Conservation (phyloP, 345 rosid genomes). For the Eucalyptus albens region DNA sequence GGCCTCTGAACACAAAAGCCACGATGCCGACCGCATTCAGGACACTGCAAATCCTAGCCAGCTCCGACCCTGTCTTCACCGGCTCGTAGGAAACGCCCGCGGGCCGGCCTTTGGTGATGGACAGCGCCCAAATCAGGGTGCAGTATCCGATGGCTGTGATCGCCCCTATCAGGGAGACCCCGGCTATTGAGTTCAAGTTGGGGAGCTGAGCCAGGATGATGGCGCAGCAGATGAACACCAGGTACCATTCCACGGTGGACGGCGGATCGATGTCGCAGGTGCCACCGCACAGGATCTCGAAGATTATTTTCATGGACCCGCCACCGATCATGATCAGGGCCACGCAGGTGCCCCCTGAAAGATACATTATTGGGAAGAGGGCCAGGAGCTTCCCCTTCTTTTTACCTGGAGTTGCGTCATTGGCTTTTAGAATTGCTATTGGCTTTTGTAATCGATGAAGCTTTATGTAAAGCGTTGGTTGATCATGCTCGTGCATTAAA, state of each 20-base stretch:
- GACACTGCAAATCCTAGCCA: conserved; percentile 1
- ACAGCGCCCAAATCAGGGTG: conserved; percentile 28
- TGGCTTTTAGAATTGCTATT: background rate
- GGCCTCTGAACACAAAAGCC: conserved; percentile 57
- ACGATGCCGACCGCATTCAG: conserved; percentile 41
- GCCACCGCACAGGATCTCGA: conserved; percentile 19
- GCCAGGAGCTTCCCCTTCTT: conserved; percentile 36
- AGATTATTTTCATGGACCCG: conserved; percentile 27
- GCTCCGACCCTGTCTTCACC: background rate
- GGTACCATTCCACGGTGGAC: conserved; percentile 26
- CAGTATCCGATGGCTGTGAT: conserved; percentile 44
- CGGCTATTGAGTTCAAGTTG: conserved; percentile 50
- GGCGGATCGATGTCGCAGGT: conserved; percentile 5
- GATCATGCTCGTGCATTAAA: background rate
- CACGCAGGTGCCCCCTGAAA: conserved; percentile 52
- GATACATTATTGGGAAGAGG: conserved; percentile 47
- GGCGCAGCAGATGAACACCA: conserved; percentile 31
- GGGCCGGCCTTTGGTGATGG: conserved; percentile 11
- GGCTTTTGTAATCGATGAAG: background rate
- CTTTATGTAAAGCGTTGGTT: background rate
- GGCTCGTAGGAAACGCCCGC: conserved; percentile 10
- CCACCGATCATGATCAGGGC: conserved; percentile 43
- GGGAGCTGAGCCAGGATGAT: conserved; percentile 45
- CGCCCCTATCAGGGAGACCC: conserved; percentile 48
- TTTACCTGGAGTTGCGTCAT: conserved; percentile 16